phyloP scores from a whole-genome alignment of 306 rosid genomes.

The Phaseolus lunatus region DNA sequence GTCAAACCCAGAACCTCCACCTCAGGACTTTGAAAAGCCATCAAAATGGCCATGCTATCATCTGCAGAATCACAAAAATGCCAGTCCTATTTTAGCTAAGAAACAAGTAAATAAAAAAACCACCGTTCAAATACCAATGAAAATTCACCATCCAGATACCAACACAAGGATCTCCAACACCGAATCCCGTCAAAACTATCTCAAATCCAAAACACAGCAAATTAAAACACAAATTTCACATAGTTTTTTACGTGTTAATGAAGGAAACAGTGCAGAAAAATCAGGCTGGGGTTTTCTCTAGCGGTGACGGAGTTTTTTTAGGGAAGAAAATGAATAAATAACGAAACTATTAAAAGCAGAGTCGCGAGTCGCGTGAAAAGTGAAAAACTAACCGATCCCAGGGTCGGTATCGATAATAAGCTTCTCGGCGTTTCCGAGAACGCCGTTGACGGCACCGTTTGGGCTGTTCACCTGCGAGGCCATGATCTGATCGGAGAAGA shows the following conservation, averaged over 20 bases:
- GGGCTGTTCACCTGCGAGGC: constrained; percentile 18
- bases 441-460: constrained; percentile 44
- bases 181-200: neutral
- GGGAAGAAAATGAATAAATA: neutral
- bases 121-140: neutral
- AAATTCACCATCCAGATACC: neutral
- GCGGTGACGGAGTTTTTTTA: neutral
- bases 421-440: constrained; percentile 52
- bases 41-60: constrained; percentile 87
- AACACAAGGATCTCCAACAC: neutral
- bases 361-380: neutral
- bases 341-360: neutral
- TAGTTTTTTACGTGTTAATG: neutral
- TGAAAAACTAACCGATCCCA: constrained; percentile 76
- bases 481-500: constrained; percentile 46
- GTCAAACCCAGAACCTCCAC: constrained; percentile 86
- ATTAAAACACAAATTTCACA: neutral
- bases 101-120: constrained; percentile 8
- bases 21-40: constrained; percentile 85
- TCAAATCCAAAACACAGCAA: constrained; percentile 8
- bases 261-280: neutral
- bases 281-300: neutral
- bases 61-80: constrained; percentile 55
- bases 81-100: neutral
- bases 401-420: constrained; percentile 97